phyloP scores from a whole-genome alignment of 345 rosid species.

The Moricandia moricandioides region DNA sequence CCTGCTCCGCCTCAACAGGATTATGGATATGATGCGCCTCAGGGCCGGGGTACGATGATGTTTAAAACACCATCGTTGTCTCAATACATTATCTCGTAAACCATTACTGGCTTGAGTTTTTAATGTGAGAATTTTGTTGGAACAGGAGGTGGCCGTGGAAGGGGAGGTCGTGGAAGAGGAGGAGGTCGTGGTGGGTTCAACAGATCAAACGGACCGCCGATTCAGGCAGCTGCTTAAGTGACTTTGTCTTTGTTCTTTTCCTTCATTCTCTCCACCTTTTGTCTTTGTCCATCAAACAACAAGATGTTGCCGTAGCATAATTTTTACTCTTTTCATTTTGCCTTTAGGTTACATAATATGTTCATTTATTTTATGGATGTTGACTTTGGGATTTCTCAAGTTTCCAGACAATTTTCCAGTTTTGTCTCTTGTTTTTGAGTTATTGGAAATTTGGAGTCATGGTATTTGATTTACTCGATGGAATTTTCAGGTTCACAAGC shows the following conservation, averaged over 20 bases:
- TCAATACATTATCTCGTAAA: neutral
- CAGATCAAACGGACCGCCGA: conserved; percentile 35
- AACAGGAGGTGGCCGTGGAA: conserved; percentile 69
- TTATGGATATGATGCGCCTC: conserved; percentile 40
- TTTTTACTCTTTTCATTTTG: conserved; percentile 19
- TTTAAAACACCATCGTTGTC: neutral
- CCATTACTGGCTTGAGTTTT: neutral
- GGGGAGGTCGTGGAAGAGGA: conserved; percentile 71
- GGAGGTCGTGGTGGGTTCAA: conserved; percentile 41
- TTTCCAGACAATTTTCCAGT: conserved; percentile 9
- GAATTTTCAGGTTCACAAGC: neutral
- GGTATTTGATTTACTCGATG: neutral
- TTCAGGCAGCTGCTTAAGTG: conserved; percentile 32
- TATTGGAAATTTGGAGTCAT: neutral
- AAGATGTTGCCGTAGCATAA: conserved; percentile 51
- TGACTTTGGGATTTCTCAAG: conserved; percentile 27
- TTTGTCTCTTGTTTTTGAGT: conserved; percentile 12
- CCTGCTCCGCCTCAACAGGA: conserved; percentile 3
- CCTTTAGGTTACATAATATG: conserved; percentile 31
- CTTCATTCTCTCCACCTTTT: neutral
- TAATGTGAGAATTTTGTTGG: conserved; percentile 1
- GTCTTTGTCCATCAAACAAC: conserved; percentile 22
- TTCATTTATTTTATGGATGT: conserved; percentile 29
- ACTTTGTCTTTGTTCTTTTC: neutral
- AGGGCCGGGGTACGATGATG: conserved; percentile 33